These are phyloP conservation scores for Pichia sporocuriosa DNA, from an alignment of 805 yeast genomes.

Conservation along the genomic window DNA sequence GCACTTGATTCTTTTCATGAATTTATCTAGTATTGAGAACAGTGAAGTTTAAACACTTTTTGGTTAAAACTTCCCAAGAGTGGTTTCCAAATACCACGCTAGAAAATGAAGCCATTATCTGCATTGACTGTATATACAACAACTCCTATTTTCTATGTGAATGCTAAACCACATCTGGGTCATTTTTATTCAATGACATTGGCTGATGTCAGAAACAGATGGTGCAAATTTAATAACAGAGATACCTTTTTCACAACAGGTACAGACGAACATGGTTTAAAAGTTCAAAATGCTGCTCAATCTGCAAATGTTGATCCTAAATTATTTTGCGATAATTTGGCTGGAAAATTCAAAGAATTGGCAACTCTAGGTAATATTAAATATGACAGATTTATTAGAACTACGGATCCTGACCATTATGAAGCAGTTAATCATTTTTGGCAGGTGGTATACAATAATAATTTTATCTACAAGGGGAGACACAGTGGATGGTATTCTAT, in stretches of 20 bases:
- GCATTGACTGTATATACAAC: constrained; percentile 44
- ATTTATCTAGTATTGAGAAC: no score
- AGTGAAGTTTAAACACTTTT: not conserved
- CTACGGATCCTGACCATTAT: constrained; percentile 80
- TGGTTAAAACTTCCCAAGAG: no score
- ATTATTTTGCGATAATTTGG: constrained; percentile 63
- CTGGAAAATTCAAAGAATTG: constrained; percentile 55
- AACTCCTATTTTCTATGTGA: constrained; percentile 93
- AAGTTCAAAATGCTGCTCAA: constrained; percentile 81
- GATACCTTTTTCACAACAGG: constrained; percentile 69
- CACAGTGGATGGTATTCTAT: constrained; percentile 95
- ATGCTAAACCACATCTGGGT: constrained; percentile 92
- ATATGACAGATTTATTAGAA: constrained; percentile 77
- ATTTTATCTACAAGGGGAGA: constrained; percentile 69
- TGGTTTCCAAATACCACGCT: no score
- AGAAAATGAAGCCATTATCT: constrained; percentile 7
- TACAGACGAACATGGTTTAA: constrained; percentile 94
- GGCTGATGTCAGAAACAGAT: constrained; percentile 71
- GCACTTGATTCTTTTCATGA: no score
- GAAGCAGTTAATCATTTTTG: constrained; percentile 63
- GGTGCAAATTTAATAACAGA: constrained; percentile 47
- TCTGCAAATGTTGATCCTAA: constrained; percentile 47
- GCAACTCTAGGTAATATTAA: constrained; percentile 52
- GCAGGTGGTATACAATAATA: constrained; percentile 51
- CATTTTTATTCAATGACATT: constrained; percentile 84